Base-by-base conservation (phyloP, 2,329 filamentous ascomycete species). In the Paecilomyces dactylethromorphus region DNA sequence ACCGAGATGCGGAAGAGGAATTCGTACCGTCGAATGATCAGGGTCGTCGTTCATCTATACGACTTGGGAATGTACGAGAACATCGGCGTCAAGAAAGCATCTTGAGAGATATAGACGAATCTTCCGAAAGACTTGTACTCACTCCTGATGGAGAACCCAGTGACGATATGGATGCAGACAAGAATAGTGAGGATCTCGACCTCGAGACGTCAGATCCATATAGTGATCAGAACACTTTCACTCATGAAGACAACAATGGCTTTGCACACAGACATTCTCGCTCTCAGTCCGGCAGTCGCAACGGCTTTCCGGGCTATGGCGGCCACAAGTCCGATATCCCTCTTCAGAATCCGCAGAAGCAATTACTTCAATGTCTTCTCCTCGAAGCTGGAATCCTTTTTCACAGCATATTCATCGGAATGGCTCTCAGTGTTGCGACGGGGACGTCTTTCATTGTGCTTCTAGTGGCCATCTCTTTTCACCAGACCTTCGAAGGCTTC, bases 401-500 rank as follows among this genome's bases (percentile, higher is more conserved):
- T 70, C 90, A 94, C 77, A 90, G 86, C 68, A 81, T 94, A 57
- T 94, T 94, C 68, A 93, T 94, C 66, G 90, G 90, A 62, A 92
- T 93, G 89, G 89, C 90, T 3, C 81, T 94, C 31, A 91, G 88
- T 0, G 90, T 94, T 0, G 87, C 90, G 0, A 91, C 89, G 0
- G 90, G 90, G 0, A 87, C 89, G 0, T 85, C 88, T 1, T 94
- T 94, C 69, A 79, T 91, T 50, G 88, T 93, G 12, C 89, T 94
- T 63, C 79, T 94, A 0, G 81, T 92, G 31, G 90, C 90, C 55
- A 92, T 94, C 62, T 86, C 84, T 63, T 92, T 93, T 74, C 90
- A 94, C 69, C 89, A 96, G 76, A 91, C 89, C 0, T 96, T 96
- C 64, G 91, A 96, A 76, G 91, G 91, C 1, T 85, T 96, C 13